Base-by-base conservation (phyloP, 495 filamentous ascomycete species). In the Rhypophila decipiens region DNA sequence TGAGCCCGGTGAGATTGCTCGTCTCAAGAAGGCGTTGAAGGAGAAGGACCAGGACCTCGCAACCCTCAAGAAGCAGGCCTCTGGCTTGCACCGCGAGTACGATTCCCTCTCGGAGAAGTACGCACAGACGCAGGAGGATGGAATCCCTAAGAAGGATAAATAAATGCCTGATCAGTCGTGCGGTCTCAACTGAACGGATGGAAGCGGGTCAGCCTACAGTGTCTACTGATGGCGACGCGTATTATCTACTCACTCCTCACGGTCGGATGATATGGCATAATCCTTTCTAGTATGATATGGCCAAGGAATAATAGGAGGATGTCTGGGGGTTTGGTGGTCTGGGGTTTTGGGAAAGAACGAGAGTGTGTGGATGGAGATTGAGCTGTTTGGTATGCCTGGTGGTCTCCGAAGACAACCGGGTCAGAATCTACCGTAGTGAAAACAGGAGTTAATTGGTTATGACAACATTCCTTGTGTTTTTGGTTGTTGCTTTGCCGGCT, bases 31-130 rank as follows among this genome's bases (percentile, higher is more conserved):
- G 69, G 73, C 90, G 72, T 57, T 91, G 31, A 81, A 73, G 41
- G 69, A 76, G 57, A 85, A 85, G 65, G 82, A 90, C 53, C 74
- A 75, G 43, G 85, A 95, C 51, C 75, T 89, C 52, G 82, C 85
- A 65, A 83, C 78, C 44, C 73, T 97, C 57, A 90, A 88, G 77
- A 87, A 90, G 75, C 88, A 95, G 74, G 75, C 79, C 40, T 80
- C 84, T 51, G 86, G 87, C 1, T 68, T 95, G 23, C 76, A 72
- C 52, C 69, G 77, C 47, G 90, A 95, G 73, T 98, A 97, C 67
- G 76, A 86, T 60, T 76, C 78, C 39, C 73, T 98, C 45, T 82
- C 87, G 46, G 87, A 98, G 60, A 78, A 87, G 70, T 82, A 90
- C 55, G 71, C 78, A 47, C 68, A 70, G 49, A 69, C 73, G 34